Conservation (phyloP, 441 rosid genomes). For the Croton laevigatus region DNA sequence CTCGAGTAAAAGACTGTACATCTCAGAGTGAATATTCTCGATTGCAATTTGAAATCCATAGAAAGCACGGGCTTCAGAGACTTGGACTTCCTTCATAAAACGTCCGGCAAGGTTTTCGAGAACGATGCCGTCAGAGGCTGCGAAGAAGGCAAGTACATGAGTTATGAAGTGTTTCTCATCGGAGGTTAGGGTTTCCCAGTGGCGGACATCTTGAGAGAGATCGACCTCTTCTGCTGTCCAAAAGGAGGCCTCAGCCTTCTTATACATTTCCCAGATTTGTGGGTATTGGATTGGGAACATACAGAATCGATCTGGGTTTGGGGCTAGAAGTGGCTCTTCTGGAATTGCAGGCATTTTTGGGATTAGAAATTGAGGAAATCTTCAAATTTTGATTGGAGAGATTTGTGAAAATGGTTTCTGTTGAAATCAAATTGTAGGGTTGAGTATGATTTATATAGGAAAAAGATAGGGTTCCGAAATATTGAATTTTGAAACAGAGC, state of each 20-base stretch:
- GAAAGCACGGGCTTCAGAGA: conserved; percentile 46
- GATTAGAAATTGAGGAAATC: background rate
- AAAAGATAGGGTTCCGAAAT: conserved; percentile 14
- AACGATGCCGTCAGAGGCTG: conserved; percentile 37
- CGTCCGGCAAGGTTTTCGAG: conserved; percentile 37
- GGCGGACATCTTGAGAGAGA: conserved; percentile 30
- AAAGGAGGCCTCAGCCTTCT: conserved; percentile 42
- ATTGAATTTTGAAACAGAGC: conserved; percentile 21
- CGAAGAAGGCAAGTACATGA: conserved; percentile 40
- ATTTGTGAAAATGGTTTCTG: background rate
- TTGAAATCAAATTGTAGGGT: background rate
- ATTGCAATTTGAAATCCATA: conserved; percentile 56
- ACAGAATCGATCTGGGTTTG: conserved; percentile 31
- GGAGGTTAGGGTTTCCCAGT: conserved; percentile 29
- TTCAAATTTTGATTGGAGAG: background rate
- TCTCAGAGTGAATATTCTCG: conserved; percentile 58
- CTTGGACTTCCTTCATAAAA: conserved; percentile 39
- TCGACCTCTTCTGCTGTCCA: conserved; percentile 43
- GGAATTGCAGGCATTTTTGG: conserved; percentile 28
- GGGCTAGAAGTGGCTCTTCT: conserved; percentile 32
- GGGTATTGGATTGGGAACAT: conserved; percentile 40
- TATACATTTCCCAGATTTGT: conserved; percentile 38
- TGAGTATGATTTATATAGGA: conserved; percentile 2
- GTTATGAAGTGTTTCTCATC: conserved; percentile 35
- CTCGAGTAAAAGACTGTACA: conserved; percentile 49